Conservation (phyloP, 2,329 filamentous ascomycete genomes). For the Sordariomycetes sp. region DNA sequence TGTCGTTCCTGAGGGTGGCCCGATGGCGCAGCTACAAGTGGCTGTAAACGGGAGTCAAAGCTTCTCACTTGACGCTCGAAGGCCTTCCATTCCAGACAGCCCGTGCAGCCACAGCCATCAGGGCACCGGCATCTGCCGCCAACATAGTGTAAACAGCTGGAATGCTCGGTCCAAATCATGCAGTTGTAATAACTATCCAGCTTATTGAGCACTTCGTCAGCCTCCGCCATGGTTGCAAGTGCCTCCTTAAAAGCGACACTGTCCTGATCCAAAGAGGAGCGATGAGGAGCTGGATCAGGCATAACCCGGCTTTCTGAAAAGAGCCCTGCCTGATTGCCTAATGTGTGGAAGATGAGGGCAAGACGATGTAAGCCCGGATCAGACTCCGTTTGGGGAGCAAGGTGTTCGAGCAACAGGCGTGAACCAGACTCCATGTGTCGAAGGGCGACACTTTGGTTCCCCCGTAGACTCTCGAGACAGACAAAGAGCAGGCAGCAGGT, state of each 20-base stretch:
- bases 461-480: conserved; percentile 3
- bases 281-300: not conserved
- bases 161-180: not conserved
- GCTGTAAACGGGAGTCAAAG: not conserved
- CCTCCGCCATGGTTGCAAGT: not conserved
- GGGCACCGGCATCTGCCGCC: not conserved
- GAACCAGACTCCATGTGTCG: conserved; percentile 2
- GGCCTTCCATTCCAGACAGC: not conserved
- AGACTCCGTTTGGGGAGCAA: not conserved
- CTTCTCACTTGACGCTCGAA: not conserved
- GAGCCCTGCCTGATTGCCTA: not conserved
- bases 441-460: conserved; percentile 1
- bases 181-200: not conserved
- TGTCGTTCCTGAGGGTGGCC: not conserved
- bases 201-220: not conserved
- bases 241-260: not conserved
- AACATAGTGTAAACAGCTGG: not conserved
- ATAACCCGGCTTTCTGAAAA: not conserved
- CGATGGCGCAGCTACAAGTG: not conserved
- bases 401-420: not conserved
- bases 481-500: conserved; percentile 5
- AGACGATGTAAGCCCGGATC: not conserved
- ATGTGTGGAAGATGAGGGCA: conserved; percentile 1
- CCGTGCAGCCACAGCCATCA: not conserved
- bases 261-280: not conserved